Base-by-base conservation (phyloP, 257 asterid genomes). In the Jacaranda mimosifolia region DNA sequence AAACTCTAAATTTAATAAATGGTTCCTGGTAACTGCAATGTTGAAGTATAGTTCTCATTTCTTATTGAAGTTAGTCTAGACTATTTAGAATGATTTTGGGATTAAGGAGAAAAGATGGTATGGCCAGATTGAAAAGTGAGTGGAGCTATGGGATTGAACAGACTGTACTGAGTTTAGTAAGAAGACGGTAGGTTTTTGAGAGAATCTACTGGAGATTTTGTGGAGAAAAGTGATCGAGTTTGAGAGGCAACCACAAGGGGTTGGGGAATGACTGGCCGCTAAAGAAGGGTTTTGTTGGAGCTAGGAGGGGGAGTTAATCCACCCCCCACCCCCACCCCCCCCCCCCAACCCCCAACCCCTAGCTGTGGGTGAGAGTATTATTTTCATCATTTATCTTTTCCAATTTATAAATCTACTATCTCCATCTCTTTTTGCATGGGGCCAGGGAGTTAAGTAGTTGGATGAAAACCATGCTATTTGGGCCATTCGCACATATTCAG, bases 401-500 rank as follows among this genome's bases (percentile, higher is more conserved):
- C 32, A 26, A 26, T 26, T 26, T 26, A 26, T 26, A 26, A 26
- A 26, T 26, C 32, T 26, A 26, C 32, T 26, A 26, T 26, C 32
- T 26, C 32, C 32, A 26, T 26, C 32, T 26, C 32, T 26, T 26
- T 26, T 26, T 26, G 32, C 32, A 26, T 26, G 32, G 32, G 32
- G 32, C 32, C 2, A 26, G 80, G 46, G 56, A 7, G 62, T 13
- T 63, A 17, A 51, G 19, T 26, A 14, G 21, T 32, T 53, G 13
- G 77, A 62, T 69, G 64, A 56, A 58, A 64, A n/a, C 62, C n/a
- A 57, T 72, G 40, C 70, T 38, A 10, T 74, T 66, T 69, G 26
- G 43, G 68, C 36, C n/a, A n/a, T 48, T 53, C 42, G 62, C 48
- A 49, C 48, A 40, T 36, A 42, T 46, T 40, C 13, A 21, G 17